Evolutionary conservation across 805 yeast species (phyloP).

Genomic region (Candida verbasci): DNA sequence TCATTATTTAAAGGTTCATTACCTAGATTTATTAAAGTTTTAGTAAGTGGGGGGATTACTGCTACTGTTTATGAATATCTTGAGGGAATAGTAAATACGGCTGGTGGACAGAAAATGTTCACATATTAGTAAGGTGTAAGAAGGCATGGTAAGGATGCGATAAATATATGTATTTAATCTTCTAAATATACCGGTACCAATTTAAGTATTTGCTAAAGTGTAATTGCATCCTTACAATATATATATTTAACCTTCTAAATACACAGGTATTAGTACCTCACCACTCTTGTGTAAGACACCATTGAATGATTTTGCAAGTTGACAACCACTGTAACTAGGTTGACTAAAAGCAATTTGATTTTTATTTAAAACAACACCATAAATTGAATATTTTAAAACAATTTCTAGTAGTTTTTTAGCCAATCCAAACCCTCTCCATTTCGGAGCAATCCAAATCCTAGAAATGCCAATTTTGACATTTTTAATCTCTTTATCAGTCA

Average conservation of each 20-base stretch:
- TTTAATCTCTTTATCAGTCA: slow-evolving; percentile 40
- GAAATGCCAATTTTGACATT: slow-evolving; percentile 34
- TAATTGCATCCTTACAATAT: too few species aligned
- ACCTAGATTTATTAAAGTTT: slow-evolving; percentile 37
- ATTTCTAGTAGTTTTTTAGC: slow-evolving; percentile 42
- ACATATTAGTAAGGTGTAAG: too few species aligned
- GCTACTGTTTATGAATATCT: slow-evolving; percentile 35
- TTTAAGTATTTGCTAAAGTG: too few species aligned
- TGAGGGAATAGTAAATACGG: slow-evolving; percentile 24
- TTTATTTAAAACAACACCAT: slow-evolving; percentile 43
- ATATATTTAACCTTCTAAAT: slow-evolving; percentile 15
- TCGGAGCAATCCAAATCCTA: slow-evolving; percentile 41
- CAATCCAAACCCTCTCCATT: slow-evolving; percentile 47
- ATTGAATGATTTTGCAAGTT: slow-evolving; percentile 52
- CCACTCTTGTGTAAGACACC: slow-evolving; percentile 54
- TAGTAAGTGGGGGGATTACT: slow-evolving; percentile 39
- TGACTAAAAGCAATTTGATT: slow-evolving; percentile 64
- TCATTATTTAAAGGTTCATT: slow-evolving; percentile 33
- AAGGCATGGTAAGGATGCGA: too few species aligned
- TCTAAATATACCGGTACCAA: too few species aligned
- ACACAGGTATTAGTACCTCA: slow-evolving; percentile 46
- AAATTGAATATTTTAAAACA: slow-evolving; percentile 41
- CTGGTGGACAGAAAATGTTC: slow-evolving; percentile 30
- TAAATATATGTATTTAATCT: too few species aligned
- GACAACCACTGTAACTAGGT: slow-evolving; percentile 63